phyloP scores from a whole-genome alignment of 2,329 filamentous ascomycete genomes.

The Colletotrichum viniferum region DNA sequence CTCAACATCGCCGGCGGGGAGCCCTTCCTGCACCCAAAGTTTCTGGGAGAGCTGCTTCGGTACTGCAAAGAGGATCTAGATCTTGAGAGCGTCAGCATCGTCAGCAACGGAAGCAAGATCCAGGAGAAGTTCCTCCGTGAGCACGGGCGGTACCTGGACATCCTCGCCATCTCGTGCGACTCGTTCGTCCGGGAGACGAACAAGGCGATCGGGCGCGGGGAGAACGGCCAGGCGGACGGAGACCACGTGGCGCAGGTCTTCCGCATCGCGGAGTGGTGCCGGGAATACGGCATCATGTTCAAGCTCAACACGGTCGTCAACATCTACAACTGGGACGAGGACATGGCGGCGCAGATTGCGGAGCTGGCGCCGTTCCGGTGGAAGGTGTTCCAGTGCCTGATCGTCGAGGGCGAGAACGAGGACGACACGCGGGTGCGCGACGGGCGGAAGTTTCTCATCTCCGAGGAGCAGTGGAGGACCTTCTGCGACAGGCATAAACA shows the following conservation, averaged over 20 bases:
- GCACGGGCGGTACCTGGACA: slow-evolving; percentile 51
- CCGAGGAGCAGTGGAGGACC: slow-evolving; percentile 46
- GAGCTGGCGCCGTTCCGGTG: slow-evolving; percentile 53
- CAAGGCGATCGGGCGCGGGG: slow-evolving; percentile 52
- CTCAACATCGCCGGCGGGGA: slow-evolving; percentile 62
- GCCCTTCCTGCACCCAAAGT: slow-evolving; percentile 53
- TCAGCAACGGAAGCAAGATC: slow-evolving; percentile 57
- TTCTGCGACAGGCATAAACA: slow-evolving; percentile 51
- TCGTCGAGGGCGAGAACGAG: slow-evolving; percentile 58
- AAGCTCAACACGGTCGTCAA: slow-evolving; percentile 63
- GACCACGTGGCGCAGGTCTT: slow-evolving; percentile 50
- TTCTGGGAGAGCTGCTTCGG: slow-evolving; percentile 44
- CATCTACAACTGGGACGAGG: slow-evolving; percentile 51
- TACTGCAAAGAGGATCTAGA: slow-evolving; percentile 53
- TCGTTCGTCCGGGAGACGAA: slow-evolving; percentile 57
- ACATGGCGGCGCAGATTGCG: slow-evolving; percentile 46
- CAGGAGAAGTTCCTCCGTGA: slow-evolving; percentile 44
- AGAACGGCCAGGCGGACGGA: slow-evolving; percentile 29
- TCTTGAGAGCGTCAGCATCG: slow-evolving; percentile 57
- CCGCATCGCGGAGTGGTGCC: slow-evolving; percentile 49
- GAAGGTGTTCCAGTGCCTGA: slow-evolving; percentile 61
- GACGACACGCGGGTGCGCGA: slow-evolving; percentile 41
- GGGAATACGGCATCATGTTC: slow-evolving; percentile 52
- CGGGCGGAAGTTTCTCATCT: slow-evolving; percentile 48
- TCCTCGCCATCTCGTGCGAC: slow-evolving; percentile 60